phyloP scores from a whole-genome alignment of 768 basidiomycete species.

The Candolleomyces aberdarensis region DNA sequence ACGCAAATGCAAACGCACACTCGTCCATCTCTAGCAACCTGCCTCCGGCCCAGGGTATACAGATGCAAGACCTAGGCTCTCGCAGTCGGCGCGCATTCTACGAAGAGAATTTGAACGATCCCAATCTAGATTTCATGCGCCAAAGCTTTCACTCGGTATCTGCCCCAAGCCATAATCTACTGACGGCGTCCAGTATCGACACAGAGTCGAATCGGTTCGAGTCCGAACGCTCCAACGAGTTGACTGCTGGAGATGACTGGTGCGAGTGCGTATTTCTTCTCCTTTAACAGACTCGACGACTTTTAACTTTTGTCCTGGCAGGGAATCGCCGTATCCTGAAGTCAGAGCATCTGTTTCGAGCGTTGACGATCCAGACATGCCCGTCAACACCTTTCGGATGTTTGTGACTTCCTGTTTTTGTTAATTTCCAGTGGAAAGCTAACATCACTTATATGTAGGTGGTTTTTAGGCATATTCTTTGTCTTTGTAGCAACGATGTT shows the following conservation, averaged over 20 bases:
- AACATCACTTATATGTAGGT: constrained; percentile 32
- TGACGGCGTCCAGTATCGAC: no score
- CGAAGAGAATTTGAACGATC: constrained; percentile 78
- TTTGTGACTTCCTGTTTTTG: not conserved
- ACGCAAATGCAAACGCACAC: constrained; percentile 57
- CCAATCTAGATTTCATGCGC: constrained; percentile 60
- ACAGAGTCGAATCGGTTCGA: no score
- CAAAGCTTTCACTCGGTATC: no score
- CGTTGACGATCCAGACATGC: constrained; percentile 39
- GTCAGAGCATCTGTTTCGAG: constrained; percentile 84
- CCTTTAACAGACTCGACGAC: not conserved
- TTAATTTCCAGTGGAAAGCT: not conserved
- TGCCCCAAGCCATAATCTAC: no score
- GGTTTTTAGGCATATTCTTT: constrained; percentile 65
- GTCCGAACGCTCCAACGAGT: no score
- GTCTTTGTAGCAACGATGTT: constrained; percentile 49
- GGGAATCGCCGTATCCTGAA: constrained; percentile 88
- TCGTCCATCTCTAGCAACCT: no score
- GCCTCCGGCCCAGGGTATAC: no score
- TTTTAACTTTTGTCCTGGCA: constrained; percentile 22
- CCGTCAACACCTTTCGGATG: constrained; percentile 1
- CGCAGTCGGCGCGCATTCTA: constrained; percentile 29
- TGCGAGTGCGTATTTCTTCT: constrained; percentile 50
- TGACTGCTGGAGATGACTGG: constrained; percentile 26
- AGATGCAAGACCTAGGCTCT: constrained; percentile 23